These are phyloP conservation scores for Neurospora sp. DNA, from an alignment of 495 filamentous ascomycete genomes.

Conservation along the genomic window DNA sequence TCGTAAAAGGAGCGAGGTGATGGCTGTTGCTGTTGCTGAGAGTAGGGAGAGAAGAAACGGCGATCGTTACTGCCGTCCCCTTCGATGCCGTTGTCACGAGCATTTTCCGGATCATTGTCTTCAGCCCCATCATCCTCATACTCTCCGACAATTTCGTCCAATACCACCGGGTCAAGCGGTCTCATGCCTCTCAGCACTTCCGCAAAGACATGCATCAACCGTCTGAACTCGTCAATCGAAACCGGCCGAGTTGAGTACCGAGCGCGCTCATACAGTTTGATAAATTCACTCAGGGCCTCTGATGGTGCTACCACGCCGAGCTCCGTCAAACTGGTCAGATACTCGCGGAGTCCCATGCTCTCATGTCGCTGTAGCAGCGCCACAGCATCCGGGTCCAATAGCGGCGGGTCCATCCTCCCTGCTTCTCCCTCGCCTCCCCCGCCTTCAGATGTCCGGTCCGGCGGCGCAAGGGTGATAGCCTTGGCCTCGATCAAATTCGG, in stretches of 20 bases:
- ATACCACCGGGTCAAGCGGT: conserved; percentile 41
- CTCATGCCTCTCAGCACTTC: conserved; percentile 70
- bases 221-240: conserved; percentile 60
- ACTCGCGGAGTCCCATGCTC: conserved; percentile 71
- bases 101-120: conserved; percentile 25
- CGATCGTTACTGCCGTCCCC: conserved; percentile 30
- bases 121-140: conserved; percentile 11
- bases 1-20: conserved; percentile 18
- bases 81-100: conserved; percentile 30
- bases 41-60: background rate
- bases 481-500: conserved; percentile 90
- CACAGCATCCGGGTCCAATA: conserved; percentile 50
- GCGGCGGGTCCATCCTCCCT: conserved; percentile 14
- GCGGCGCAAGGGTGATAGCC: conserved; percentile 71
- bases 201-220: conserved; percentile 79
- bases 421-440: conserved; percentile 3
- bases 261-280: conserved; percentile 69
- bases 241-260: conserved; percentile 57
- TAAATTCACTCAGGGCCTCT: conserved; percentile 50
- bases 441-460: conserved; percentile 39
- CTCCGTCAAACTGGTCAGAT: conserved; percentile 58
- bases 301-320: conserved; percentile 54
- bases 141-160: conserved; percentile 18
- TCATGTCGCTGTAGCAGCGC: conserved; percentile 60
- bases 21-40: background rate